phyloP scores from a whole-genome alignment of 805 yeast species.

The Groenewaldozyma salmanticensis region DNA sequence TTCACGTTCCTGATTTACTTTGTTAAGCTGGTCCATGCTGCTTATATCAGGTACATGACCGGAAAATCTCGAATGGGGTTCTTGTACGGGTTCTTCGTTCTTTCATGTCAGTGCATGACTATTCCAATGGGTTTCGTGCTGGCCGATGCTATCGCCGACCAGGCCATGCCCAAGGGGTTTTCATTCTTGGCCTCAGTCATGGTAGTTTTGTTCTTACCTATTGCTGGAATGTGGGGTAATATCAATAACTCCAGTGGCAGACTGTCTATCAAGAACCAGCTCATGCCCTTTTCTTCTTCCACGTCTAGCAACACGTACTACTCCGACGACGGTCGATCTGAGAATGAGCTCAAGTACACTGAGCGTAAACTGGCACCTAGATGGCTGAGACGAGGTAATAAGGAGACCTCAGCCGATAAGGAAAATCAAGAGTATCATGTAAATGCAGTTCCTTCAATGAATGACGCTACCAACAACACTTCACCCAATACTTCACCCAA shows the following conservation, averaged over 20 bases:
- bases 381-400: too few species aligned
- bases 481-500: too few species aligned
- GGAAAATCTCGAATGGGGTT: slow-evolving; percentile 80
- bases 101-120: slow-evolving; percentile 73
- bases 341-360: too few species aligned
- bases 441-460: too few species aligned
- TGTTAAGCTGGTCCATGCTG: slow-evolving; percentile 57
- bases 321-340: too few species aligned
- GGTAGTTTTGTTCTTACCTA: slow-evolving; percentile 64
- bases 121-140: slow-evolving; percentile 66
- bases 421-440: too few species aligned
- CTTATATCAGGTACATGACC: slow-evolving; percentile 58
- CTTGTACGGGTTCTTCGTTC: slow-evolving; percentile 68
- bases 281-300: too few species aligned
- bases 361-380: too few species aligned
- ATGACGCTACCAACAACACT: too few species aligned
- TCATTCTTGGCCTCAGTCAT: slow-evolving; percentile 48
- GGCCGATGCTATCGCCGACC: slow-evolving; percentile 36
- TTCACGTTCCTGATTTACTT: slow-evolving; percentile 52
- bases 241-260: slow-evolving; percentile 6
- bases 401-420: too few species aligned
- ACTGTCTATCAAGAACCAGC: too few species aligned
- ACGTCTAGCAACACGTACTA: too few species aligned
- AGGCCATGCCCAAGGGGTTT: slow-evolving; percentile 31
- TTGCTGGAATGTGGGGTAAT: slow-evolving; percentile 80